Conservation (phyloP, 441 rosid genomes). For the Corymbia citriodora region DNA sequence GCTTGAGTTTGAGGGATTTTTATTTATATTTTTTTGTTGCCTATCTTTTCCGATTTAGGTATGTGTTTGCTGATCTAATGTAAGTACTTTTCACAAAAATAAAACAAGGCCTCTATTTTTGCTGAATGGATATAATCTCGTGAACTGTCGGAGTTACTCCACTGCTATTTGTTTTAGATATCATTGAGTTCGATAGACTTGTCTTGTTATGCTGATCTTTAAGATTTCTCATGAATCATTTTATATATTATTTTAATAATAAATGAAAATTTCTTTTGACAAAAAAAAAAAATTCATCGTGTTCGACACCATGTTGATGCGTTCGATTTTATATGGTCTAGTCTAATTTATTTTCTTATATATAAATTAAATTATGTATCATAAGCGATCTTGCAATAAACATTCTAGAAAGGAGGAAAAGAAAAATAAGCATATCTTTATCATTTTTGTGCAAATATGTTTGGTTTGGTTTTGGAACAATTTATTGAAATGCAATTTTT, state of each 20-base stretch:
- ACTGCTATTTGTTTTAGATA: neutral
- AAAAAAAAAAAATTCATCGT: no score
- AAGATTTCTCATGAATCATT: neutral
- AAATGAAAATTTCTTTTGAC: no score
- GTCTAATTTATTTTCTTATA: neutral
- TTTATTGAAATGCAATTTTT: neutral
- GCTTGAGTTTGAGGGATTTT: constrained; percentile 1
- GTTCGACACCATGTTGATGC: no score
- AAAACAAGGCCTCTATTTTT: neutral
- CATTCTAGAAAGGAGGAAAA: neutral
- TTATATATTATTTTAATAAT: no score
- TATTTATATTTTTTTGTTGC: no score
- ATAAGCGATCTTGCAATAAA: neutral
- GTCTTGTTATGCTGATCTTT: neutral
- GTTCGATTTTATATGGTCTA: neutral
- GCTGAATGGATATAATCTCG: neutral
- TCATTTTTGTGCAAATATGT: neutral
- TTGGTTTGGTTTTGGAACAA: neutral
- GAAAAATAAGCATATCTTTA: neutral
- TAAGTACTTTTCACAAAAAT: neutral
- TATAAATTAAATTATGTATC: neutral
- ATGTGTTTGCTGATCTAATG: neutral
- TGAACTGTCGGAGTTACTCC: neutral
- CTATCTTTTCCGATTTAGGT: neutral
- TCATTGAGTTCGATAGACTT: neutral